These are phyloP conservation scores for Penicillium argentinense DNA, from an alignment of 495 filamentous ascomycete species.

Conservation along the genomic window DNA sequence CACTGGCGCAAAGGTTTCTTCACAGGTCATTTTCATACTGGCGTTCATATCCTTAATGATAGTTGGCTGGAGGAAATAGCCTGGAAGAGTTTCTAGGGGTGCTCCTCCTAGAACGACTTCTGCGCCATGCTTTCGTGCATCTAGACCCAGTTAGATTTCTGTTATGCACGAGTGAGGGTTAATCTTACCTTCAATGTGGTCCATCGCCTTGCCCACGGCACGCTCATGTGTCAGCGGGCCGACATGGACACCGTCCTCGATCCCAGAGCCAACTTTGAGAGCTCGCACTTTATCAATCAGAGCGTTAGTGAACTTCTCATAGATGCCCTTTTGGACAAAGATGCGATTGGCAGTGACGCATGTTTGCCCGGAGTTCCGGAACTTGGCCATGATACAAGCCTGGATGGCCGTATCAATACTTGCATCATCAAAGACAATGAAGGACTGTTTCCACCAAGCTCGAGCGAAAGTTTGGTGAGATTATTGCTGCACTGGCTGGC, in stretches of 20 bases:
- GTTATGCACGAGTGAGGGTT: neutral
- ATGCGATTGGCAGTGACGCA: conserved; percentile 70
- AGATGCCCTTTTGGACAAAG: conserved; percentile 39
- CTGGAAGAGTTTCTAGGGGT: conserved; percentile 11
- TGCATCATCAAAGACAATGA: conserved; percentile 87
- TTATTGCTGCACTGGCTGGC: neutral
- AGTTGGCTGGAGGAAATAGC: conserved; percentile 70
- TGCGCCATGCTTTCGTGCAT: conserved; percentile 56
- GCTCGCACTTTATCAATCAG: conserved; percentile 63
- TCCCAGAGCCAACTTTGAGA: conserved; percentile 71
- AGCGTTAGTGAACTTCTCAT: conserved; percentile 31
- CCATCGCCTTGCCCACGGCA: conserved; percentile 67
- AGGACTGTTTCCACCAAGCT: conserved; percentile 82
- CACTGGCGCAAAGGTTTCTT: conserved; percentile 36
- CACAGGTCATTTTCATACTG: conserved; percentile 32
- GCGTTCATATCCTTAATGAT: conserved; percentile 63
- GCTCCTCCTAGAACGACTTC: conserved; percentile 20
- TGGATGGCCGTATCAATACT: conserved; percentile 74
- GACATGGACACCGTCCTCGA: conserved; percentile 61
- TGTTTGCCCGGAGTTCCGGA: conserved; percentile 51
- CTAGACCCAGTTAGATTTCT: neutral
- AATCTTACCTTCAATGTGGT: conserved; percentile 56
- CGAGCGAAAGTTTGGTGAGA: neutral
- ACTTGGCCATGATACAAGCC: conserved; percentile 65
- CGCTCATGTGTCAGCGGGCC: conserved; percentile 74